Conservation (phyloP, 1,284 basidiomycete genomes). For the Trichosporon faecale region DNA sequence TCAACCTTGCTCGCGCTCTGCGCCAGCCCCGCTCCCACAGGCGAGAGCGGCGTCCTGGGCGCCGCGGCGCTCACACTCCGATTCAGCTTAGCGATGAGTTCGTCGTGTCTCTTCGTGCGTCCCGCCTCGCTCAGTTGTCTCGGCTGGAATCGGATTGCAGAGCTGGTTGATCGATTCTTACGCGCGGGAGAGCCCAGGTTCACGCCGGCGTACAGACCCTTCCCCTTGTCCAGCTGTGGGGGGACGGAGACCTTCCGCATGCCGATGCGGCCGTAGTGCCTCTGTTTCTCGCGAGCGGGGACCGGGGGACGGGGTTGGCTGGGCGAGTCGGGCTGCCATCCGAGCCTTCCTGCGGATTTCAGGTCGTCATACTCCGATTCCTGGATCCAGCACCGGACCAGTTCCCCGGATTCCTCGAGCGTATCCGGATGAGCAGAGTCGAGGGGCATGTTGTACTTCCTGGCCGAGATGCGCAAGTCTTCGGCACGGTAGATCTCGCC, state of each 20-base stretch:
- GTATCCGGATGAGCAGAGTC: slow-evolving; percentile 27
- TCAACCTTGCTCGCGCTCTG: background rate
- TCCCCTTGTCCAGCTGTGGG: background rate
- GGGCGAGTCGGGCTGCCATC: slow-evolving; percentile 19
- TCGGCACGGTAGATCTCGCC: slow-evolving; percentile 16
- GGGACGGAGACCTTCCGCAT: slow-evolving; percentile 8
- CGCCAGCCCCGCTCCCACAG: background rate
- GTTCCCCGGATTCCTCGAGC: slow-evolving; percentile 16
- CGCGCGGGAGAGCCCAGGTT: background rate
- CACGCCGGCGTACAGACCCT: background rate
- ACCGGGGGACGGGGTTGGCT: background rate
- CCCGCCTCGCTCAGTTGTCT: slow-evolving; percentile 22
- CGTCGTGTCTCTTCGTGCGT: slow-evolving; percentile 22
- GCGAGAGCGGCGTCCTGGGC: background rate
- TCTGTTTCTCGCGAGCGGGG: background rate
- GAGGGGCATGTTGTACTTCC: slow-evolving; percentile 25
- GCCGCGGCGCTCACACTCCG: background rate
- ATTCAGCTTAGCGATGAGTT: slow-evolving; percentile 23
- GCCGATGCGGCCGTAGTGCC: slow-evolving; percentile 3
- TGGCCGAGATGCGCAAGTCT: slow-evolving; percentile 17
- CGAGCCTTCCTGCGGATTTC: slow-evolving; percentile 17
- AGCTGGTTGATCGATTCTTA: background rate
- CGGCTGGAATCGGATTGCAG: background rate
- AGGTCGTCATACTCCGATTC: slow-evolving; percentile 16
- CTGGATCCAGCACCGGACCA: slow-evolving; percentile 20